Percentiles rank a stretch among this genome's conserved stretches.
Conservation (phyloP, 192 early-diverging fungal species). For the Neocallimastix lanati region DNA sequence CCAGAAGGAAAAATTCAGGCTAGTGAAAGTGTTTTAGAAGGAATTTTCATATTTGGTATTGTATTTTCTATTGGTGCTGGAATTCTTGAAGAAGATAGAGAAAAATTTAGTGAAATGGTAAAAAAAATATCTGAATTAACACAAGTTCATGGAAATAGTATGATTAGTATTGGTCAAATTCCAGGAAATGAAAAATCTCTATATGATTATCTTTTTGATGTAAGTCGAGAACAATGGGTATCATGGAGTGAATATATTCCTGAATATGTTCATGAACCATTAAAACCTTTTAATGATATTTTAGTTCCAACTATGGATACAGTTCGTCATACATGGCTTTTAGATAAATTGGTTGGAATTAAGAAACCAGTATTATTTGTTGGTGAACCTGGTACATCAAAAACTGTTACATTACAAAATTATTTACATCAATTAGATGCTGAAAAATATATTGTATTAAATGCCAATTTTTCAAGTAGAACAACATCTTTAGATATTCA, state of each 20-base stretch:
- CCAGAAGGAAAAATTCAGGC: conserved; percentile 18
- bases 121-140: conserved; percentile 38
- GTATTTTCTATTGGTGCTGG: conserved; percentile 36
- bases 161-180: conserved; percentile 24
- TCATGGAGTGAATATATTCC: conserved; percentile 36
- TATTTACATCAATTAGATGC: conserved; percentile 21
- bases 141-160: conserved; percentile 19
- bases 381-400: conserved; percentile 37
- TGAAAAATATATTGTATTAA: conserved; percentile 32
- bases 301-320: conserved; percentile 39
- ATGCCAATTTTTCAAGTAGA: conserved; percentile 36
- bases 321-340: conserved; percentile 32
- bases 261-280: conserved; percentile 25
- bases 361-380: conserved; percentile 37
- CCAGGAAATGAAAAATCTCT: conserved; percentile 33
- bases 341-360: conserved; percentile 27
- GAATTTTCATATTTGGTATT: conserved; percentile 28
- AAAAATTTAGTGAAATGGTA: conserved; percentile 32
- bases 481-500: conserved; percentile 40
- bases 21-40: conserved; percentile 24
- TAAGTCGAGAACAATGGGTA: conserved; percentile 25
- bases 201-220: conserved; percentile 38
- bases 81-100: conserved; percentile 32
- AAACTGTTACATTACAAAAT: conserved; percentile 37
- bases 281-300: conserved; percentile 27